Percentiles rank a stretch among this genome's conserved stretches.
phyloP scores from a whole-genome alignment of 306 rosid genomes.

The Quercus mongolica region DNA sequence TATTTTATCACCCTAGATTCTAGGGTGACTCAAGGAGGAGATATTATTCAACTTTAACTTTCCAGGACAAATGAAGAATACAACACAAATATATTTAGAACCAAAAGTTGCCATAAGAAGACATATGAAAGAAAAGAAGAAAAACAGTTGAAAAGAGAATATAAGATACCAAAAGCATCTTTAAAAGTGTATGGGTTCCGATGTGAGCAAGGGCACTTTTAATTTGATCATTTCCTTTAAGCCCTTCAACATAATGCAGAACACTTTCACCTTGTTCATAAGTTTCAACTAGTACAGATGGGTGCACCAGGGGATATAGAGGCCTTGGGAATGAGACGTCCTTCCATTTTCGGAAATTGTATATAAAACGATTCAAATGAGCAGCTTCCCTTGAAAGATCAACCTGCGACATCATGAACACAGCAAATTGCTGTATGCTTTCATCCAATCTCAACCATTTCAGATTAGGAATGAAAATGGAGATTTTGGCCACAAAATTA shows the following conservation, averaged over 20 bases:
- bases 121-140: neutral
- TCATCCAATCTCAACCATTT: slow-evolving; percentile 74
- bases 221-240: slow-evolving; percentile 56
- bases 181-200: slow-evolving; percentile 68
- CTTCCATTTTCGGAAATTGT: slow-evolving; percentile 65
- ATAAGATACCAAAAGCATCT: slow-evolving; percentile 69
- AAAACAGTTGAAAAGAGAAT: slow-evolving; percentile 7
- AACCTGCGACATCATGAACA: slow-evolving; percentile 78
- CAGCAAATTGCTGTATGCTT: slow-evolving; percentile 65
- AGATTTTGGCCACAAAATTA: slow-evolving; percentile 49
- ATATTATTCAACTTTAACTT: neutral
- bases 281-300: slow-evolving; percentile 79
- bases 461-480: slow-evolving; percentile 49
- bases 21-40: neutral
- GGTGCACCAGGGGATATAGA: slow-evolving; percentile 76
- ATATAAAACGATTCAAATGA: slow-evolving; percentile 67
- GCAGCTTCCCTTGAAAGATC: slow-evolving; percentile 87
- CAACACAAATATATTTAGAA: neutral
- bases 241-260: slow-evolving; percentile 55
- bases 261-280: slow-evolving; percentile 75
- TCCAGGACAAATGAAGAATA: neutral
- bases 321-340: slow-evolving; percentile 83
- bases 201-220: slow-evolving; percentile 74
- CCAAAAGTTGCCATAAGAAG: neutral
- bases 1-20: neutral